Conservation (phyloP, 352 stramenopile genomes). For the Stramenopiles sp. region DNA sequence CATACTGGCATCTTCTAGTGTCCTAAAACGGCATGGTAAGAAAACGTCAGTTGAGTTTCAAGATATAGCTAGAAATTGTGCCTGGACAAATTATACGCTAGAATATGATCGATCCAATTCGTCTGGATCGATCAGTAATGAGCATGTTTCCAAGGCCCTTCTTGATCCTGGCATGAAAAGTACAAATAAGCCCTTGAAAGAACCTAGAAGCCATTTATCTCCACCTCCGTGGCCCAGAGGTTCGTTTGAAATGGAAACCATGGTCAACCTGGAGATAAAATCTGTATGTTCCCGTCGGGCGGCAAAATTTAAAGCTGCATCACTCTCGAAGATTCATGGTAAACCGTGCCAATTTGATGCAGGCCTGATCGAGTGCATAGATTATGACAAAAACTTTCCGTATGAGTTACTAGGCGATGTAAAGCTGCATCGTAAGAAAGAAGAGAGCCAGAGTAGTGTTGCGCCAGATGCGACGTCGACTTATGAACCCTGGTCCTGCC, state of each 20-base stretch:
- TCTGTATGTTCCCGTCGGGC: not conserved
- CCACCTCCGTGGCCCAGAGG: not conserved
- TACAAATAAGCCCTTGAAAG: not conserved
- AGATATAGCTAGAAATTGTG: not conserved
- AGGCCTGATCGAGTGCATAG: not conserved
- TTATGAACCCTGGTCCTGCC: not conserved
- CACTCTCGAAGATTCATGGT: not conserved
- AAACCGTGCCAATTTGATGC: not conserved
- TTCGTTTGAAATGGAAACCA: not conserved
- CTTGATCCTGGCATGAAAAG: too few relatives aligned
- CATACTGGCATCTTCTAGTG: not conserved
- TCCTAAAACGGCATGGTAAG: not conserved
- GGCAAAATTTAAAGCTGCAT: not conserved
- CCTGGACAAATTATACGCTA: not conserved
- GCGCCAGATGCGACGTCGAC: not conserved
- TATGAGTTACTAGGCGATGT: not conserved
- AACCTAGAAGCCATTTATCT: too few relatives aligned
- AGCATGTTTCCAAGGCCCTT: too few relatives aligned
- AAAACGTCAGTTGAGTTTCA: not conserved
- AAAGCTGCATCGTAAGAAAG: not conserved
- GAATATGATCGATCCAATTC: not conserved
- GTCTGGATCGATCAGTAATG: too few relatives aligned
- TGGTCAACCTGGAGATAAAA: not conserved
- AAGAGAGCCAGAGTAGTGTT: too few relatives aligned
- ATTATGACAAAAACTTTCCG: too few relatives aligned